A percentile compares a stretch with the other conserved stretches of the same genome.
These are phyloP conservation scores for Clarkia xantiana DNA, from an alignment of 345 rosid species.

Conservation along the genomic window DNA sequence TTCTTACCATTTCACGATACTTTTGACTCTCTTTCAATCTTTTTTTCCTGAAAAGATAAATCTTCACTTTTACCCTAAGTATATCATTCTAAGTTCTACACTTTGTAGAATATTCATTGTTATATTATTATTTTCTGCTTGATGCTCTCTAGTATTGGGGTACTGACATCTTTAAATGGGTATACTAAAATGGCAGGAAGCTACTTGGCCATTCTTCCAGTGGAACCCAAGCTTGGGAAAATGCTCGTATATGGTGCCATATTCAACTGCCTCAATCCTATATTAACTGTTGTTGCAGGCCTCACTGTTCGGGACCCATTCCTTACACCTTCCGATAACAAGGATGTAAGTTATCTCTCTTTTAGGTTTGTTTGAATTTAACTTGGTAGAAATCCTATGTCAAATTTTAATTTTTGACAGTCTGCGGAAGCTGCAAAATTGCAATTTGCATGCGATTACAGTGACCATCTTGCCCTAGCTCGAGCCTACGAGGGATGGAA, in stretches of 20 bases:
- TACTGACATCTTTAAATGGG: no score
- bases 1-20: no score
- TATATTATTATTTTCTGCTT: no score
- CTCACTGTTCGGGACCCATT: slow-evolving; percentile 94
- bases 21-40: no score
- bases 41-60: no score
- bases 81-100: no score
- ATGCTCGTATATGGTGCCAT: slow-evolving; percentile 79
- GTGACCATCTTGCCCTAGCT: slow-evolving; percentile 86
- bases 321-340: slow-evolving; percentile 75
- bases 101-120: no score
- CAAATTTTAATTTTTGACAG: slow-evolving; percentile 23
- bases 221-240: slow-evolving; percentile 97
- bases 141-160: no score
- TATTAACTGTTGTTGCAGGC: slow-evolving; percentile 74
- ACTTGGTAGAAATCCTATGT: neutral
- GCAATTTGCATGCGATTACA: slow-evolving; percentile 63
- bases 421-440: slow-evolving; percentile 80
- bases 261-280: slow-evolving; percentile 74
- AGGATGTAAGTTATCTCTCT: slow-evolving; percentile 51
- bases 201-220: slow-evolving; percentile 69
- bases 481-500: slow-evolving; percentile 84
- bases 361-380: no score
- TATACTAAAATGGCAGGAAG: slow-evolving; percentile 36
- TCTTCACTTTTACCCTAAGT: no score